A percentile compares a stretch with the other conserved stretches of the same genome.
Conservation (phyloP, 257 asterid genomes). For the Jasminum sambac region DNA sequence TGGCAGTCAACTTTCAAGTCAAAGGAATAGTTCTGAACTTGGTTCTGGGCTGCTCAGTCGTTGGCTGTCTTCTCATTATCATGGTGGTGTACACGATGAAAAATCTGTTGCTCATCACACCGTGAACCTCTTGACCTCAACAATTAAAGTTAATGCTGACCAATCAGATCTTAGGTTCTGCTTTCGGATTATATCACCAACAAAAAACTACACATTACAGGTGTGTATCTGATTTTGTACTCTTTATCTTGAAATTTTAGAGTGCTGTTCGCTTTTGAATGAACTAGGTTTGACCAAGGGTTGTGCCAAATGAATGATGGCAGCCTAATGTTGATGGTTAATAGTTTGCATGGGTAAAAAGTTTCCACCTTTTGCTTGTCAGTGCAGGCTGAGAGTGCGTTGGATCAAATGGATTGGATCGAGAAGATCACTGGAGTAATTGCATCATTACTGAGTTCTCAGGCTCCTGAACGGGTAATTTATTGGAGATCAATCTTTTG, state of each 20-base stretch:
- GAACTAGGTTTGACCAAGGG: not conserved
- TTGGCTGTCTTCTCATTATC: slow-evolving; percentile 96
- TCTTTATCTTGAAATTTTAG: slow-evolving; percentile 19
- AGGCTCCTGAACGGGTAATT: slow-evolving; percentile 92
- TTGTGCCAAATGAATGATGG: not conserved
- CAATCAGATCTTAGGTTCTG: slow-evolving; percentile 98
- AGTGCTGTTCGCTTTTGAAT: slow-evolving; percentile 2
- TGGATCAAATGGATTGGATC: slow-evolving; percentile 99
- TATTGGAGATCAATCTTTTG: not conserved
- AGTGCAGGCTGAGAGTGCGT: slow-evolving; percentile 96
- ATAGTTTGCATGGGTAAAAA: slow-evolving; percentile 28
- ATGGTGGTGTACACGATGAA: slow-evolving; percentile 98
- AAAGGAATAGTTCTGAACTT: slow-evolving; percentile 94
- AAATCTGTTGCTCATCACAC: slow-evolving; percentile 99
- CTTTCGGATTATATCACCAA: slow-evolving; percentile 97
- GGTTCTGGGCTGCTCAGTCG: slow-evolving; percentile 98
- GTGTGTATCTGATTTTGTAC: slow-evolving; percentile 41
- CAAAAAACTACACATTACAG: slow-evolving; percentile 98
- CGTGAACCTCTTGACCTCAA: slow-evolving; percentile 92
- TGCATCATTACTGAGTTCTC: slow-evolving; percentile 95
- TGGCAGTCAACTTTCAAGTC: slow-evolving; percentile 77
- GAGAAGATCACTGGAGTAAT: slow-evolving; percentile 99
- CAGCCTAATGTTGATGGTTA: slow-evolving; percentile 24
- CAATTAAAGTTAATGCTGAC: slow-evolving; percentile 97
- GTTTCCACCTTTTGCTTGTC: slow-evolving; percentile 34